These are phyloP conservation scores for Aphanocladium album DNA, from an alignment of 2,329 filamentous ascomycete genomes.

Conservation along the genomic window DNA sequence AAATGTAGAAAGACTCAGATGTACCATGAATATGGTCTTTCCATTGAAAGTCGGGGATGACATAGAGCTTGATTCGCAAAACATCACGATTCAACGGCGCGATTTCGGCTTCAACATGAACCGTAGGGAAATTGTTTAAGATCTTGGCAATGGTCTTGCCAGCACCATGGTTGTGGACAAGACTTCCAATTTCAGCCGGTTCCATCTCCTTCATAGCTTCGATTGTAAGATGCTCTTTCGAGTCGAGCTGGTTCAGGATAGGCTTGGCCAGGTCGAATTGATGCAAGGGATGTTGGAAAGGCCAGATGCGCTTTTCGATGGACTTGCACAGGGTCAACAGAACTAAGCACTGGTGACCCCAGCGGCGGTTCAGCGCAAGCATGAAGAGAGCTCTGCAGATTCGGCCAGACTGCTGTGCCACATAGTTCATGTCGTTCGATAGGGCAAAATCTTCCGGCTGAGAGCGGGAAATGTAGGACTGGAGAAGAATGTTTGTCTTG, in stretches of 20 bases:
- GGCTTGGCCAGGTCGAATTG: slow-evolving; percentile 89
- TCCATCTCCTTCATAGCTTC: slow-evolving; percentile 93
- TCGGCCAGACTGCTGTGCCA: slow-evolving; percentile 89
- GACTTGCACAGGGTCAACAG: slow-evolving; percentile 90
- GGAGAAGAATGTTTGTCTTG: slow-evolving; percentile 93
- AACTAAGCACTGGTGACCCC: slow-evolving; percentile 93
- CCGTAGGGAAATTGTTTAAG: slow-evolving; percentile 84
- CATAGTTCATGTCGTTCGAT: slow-evolving; percentile 86
- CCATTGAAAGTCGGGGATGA: slow-evolving; percentile 90
- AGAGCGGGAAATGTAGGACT: slow-evolving; percentile 86
- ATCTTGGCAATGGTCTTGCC: slow-evolving; percentile 77
- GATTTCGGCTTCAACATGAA: slow-evolving; percentile 88
- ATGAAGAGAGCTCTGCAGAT: slow-evolving; percentile 95
- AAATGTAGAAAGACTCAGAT: slow-evolving; percentile 96
- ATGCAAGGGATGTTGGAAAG: slow-evolving; percentile 88
- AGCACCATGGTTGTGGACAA: slow-evolving; percentile 88
- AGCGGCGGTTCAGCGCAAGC: slow-evolving; percentile 90
- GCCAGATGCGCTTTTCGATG: slow-evolving; percentile 94
- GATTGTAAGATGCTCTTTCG: slow-evolving; percentile 71
- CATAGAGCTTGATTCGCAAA: slow-evolving; percentile 77
- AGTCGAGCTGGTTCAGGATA: slow-evolving; percentile 77
- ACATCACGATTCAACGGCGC: slow-evolving; percentile 94
- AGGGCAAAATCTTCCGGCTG: slow-evolving; percentile 91
- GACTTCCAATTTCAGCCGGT: slow-evolving; percentile 75
- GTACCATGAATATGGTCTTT: slow-evolving; percentile 90